Base-by-base conservation (phyloP, 148 eudicot genomes). In the Rhododendron molle region DNA sequence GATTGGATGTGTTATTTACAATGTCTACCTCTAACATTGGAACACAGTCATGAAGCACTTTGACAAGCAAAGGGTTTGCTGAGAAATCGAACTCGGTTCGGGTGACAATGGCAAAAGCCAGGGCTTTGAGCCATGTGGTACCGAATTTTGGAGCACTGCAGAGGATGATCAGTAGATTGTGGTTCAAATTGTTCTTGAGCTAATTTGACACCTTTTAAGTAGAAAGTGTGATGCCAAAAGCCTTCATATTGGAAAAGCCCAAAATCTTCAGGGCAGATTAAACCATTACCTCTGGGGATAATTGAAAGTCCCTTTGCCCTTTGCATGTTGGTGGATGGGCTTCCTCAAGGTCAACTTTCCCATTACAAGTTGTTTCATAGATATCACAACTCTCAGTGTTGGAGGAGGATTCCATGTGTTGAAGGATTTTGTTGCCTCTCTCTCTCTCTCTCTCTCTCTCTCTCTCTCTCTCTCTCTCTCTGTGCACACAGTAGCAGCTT, bases 91-190 rank as follows among this genome's bases (percentile, higher is more conserved):
- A 54, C 36, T 4, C 2, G 13, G 71, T 38, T 10, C 43, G 34
- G 12, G 72, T 76, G 38, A 49, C 23, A 11, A 52, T 76, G n/a
- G 81, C 20, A 36, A 36, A 52, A 28, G 71, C 73, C 60, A 84
- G 30, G 72, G 81, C 82, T 16, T 84, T 84, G 32, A 76, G 86
- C 86, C 81, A 84, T 0, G 86, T 84, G 50, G 81, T 84, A 18
- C 81, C 3, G 36, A 49, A 72, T 38, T 76, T 72, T 28, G 80
- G 80, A 2, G 30, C 43, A 60, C 71, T 84, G 28, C 36, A 56
- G 62, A 56, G 62, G 21, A 56, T 16, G 15, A 56, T 74, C 15
- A 18, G 47, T 34, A 36, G 78, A 7, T 74, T 74, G 44, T 5
- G 44, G 18, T 38, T 34, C 36, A 34, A 69, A 15, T 34, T 36